These are phyloP conservation scores for Dipodascus geniculatus DNA, from an alignment of 805 yeast species.

Conservation along the genomic window DNA sequence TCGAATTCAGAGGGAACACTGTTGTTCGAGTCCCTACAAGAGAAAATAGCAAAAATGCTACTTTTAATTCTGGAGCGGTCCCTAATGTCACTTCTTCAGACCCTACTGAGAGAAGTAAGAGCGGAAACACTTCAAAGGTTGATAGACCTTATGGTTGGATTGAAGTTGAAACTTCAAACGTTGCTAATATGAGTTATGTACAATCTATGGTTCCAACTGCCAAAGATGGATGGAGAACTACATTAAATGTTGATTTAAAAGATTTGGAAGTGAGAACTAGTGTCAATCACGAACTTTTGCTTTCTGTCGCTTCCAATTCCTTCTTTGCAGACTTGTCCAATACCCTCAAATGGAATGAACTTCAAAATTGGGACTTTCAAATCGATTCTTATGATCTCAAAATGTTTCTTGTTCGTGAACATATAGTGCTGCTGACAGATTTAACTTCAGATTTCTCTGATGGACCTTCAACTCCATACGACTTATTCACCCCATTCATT, in stretches of 20 bases:
- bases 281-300: conserved; percentile 76
- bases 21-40: conserved; percentile 70
- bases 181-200: conserved; percentile 36
- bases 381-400: conserved; percentile 41
- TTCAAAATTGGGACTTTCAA: conserved; percentile 54
- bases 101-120: background rate
- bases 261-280: conserved; percentile 64
- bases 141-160: conserved; percentile 83
- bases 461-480: conserved; percentile 56
- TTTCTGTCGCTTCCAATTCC: conserved; percentile 46
- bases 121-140: background rate
- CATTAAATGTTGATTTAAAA: conserved; percentile 33
- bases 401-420: conserved; percentile 70
- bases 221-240: conserved; percentile 43
- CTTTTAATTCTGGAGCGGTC: conserved; percentile 28
- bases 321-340: conserved; percentile 47
- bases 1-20: conserved; percentile 52
- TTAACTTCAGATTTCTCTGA: conserved; percentile 63
- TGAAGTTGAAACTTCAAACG: conserved; percentile 50
- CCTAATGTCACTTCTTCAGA: conserved; percentile 4
- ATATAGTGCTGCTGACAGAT: conserved; percentile 61
- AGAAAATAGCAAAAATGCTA: conserved; percentile 66
- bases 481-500: conserved; percentile 59
- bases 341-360: conserved; percentile 79
- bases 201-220: conserved; percentile 41